These are phyloP conservation scores for Candida cerambycidarum DNA, from an alignment of 805 yeast genomes.

Conservation along the genomic window DNA sequence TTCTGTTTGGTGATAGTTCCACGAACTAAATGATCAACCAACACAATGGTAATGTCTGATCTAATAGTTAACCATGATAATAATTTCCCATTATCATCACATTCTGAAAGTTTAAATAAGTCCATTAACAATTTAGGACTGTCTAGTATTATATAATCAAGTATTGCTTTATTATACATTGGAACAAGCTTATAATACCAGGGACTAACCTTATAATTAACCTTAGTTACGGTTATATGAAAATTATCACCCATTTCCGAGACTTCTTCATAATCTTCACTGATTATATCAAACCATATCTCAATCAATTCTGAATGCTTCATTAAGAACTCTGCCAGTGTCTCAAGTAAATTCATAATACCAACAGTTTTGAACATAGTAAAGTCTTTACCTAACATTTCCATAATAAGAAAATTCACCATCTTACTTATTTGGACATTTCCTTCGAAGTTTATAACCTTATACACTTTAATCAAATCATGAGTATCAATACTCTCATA, in stretches of 20 bases:
- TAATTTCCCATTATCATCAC: neutral
- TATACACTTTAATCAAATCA: neutral
- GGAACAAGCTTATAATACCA: constrained; percentile 7
- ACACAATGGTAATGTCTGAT: neutral
- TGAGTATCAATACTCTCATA: neutral
- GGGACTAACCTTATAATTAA: neutral
- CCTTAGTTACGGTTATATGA: neutral
- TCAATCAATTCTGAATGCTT: neutral
- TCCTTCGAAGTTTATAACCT: neutral
- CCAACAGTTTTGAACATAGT: neutral
- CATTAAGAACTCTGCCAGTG: neutral
- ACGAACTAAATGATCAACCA: neutral
- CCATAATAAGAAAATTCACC: constrained; percentile 2
- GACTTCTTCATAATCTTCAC: neutral
- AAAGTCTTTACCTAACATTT: neutral
- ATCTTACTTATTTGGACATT: constrained; percentile 2
- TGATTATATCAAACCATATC: neutral
- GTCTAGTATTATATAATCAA: neutral
- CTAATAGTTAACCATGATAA: neutral
- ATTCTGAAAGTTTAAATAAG: neutral
- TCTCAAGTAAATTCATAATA: neutral
- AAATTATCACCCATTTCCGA: neutral
- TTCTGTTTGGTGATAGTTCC: neutral
- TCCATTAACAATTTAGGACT: neutral
- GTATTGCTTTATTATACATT: constrained; percentile 1